Conservation (phyloP, 129 eudicot genomes). For the Escallonia rubra region DNA sequence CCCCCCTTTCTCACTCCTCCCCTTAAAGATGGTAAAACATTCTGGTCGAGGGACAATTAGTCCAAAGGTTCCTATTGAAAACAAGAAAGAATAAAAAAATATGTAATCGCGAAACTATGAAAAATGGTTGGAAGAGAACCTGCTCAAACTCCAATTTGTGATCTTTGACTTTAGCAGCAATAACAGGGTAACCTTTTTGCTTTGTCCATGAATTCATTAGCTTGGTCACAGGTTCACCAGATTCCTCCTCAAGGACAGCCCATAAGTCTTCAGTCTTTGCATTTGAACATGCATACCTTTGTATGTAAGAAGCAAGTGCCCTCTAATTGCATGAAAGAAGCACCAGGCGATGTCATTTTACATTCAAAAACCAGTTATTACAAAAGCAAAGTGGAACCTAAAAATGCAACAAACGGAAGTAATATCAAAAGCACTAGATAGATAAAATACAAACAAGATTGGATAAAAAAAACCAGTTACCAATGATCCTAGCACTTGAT, state of each 20-base stretch:
- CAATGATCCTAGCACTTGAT: too few species aligned
- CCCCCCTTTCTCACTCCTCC: too few species aligned
- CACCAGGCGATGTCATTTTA: background rate
- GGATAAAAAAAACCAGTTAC: too few species aligned
- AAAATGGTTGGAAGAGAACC: conserved; percentile 35
- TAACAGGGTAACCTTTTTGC: conserved; percentile 95
- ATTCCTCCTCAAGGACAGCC: conserved; percentile 89
- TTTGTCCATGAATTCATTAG: conserved; percentile 97
- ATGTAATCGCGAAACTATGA: background rate
- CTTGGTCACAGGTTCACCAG: conserved; percentile 85
- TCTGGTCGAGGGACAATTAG: background rate
- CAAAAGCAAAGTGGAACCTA: background rate
- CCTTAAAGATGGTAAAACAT: background rate
- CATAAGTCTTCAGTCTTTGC: conserved; percentile 98
- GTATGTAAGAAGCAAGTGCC: conserved; percentile 86
- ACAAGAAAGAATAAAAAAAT: conserved; percentile 1
- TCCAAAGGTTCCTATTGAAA: background rate
- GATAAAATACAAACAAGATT: background rate
- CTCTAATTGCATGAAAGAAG: conserved; percentile 35
- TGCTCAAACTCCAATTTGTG: conserved; percentile 70
- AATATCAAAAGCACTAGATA: background rate
- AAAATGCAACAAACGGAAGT: background rate
- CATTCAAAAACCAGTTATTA: too few species aligned
- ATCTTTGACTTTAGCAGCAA: conserved; percentile 63
- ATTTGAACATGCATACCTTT: conserved; percentile 82